phyloP scores from a whole-genome alignment of 1,139 yeast genomes.

The Saccharomyces hybrid region DNA sequence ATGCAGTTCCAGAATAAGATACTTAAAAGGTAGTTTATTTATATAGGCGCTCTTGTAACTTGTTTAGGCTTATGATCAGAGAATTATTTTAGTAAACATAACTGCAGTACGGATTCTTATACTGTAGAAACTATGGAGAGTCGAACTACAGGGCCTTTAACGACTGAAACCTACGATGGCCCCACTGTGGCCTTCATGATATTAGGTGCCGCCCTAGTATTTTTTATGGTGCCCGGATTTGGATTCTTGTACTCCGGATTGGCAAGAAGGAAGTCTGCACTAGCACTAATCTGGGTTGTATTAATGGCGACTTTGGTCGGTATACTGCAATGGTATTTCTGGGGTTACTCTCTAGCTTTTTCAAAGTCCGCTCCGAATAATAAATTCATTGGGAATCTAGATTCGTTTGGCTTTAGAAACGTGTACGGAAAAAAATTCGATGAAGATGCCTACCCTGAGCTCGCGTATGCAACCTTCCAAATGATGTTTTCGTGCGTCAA shows the following conservation, averaged over 20 bases:
- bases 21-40: background rate
- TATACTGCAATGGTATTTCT: conserved; percentile 88
- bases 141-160: conserved; percentile 7
- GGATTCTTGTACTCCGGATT: conserved; percentile 90
- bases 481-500: conserved; percentile 90
- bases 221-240: conserved; percentile 92
- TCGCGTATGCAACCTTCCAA: conserved; percentile 80
- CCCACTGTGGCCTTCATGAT: conserved; percentile 46
- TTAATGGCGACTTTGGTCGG: conserved; percentile 74
- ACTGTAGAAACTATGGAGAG: background rate
- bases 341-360: conserved; percentile 94
- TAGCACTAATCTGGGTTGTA: conserved; percentile 80
- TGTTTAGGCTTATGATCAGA: background rate
- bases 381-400: conserved; percentile 79
- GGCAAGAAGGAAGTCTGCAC: conserved; percentile 84
- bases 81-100: background rate
- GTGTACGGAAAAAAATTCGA: conserved; percentile 44
- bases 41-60: background rate
- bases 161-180: conserved; percentile 39
- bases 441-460: conserved; percentile 56
- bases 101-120: background rate
- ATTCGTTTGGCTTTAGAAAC: conserved; percentile 71
- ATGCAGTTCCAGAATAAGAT: background rate
- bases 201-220: conserved; percentile 62
- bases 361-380: conserved; percentile 60